phyloP scores from a whole-genome alignment of 176 grass and related monocot species.

The Oryza officinalis region DNA sequence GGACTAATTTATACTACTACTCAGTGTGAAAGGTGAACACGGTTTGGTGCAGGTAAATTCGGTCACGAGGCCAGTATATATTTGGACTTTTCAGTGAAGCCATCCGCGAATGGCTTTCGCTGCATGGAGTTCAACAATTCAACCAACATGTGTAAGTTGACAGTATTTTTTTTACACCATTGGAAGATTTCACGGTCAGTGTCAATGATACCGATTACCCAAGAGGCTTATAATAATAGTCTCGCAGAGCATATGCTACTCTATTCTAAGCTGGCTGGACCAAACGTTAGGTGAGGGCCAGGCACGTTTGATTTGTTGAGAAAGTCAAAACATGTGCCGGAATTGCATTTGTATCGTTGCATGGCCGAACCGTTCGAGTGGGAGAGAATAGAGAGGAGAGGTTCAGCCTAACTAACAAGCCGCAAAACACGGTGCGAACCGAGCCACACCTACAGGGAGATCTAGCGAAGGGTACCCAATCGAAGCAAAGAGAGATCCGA shows the following conservation, averaged over 20 bases:
- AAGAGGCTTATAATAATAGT: slow-evolving; percentile 17
- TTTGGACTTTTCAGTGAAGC: neutral
- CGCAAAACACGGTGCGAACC: neutral
- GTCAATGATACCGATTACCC: neutral
- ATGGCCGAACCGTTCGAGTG: neutral
- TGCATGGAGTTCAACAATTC: neutral
- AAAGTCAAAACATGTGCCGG: slow-evolving; percentile 26
- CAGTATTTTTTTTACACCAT: neutral
- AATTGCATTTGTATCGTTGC: neutral
- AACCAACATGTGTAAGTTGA: neutral
- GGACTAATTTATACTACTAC: neutral
- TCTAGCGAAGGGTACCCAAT: neutral
- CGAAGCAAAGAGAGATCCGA: neutral
- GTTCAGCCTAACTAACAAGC: slow-evolving; percentile 20
- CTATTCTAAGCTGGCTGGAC: neutral
- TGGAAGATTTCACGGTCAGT: neutral
- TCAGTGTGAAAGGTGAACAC: slow-evolving; percentile 7
- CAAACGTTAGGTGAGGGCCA: neutral
- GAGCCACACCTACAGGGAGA: neutral
- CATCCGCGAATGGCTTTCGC: neutral
- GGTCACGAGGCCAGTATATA: neutral
- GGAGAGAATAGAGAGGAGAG: neutral
- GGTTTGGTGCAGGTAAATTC: slow-evolving; percentile 5
- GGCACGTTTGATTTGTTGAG: neutral
- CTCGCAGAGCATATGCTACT: neutral